Evolutionary conservation across 345 rosid genomes (phyloP).

Genomic region (Linum lewisii): DNA sequence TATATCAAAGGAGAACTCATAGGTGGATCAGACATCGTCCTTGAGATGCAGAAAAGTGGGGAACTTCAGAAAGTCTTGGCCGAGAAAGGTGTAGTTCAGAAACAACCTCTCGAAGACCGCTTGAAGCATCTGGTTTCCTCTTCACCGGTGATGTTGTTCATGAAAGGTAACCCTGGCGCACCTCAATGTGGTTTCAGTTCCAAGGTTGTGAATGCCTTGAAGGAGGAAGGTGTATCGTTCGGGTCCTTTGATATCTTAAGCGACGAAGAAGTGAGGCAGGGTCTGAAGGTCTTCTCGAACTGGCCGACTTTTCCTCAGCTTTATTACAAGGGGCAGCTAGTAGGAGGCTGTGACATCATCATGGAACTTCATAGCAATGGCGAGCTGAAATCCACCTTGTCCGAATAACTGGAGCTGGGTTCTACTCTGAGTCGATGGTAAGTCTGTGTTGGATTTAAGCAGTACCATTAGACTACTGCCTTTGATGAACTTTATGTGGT

Average conservation of each 20-base stretch:
- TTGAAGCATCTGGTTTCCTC: constrained; percentile 49
- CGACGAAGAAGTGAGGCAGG: constrained; percentile 92
- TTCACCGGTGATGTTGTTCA: constrained; percentile 81
- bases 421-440: no score
- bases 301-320: constrained; percentile 99
- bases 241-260: constrained; percentile 70
- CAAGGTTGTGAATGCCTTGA: constrained; percentile 72
- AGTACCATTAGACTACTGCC: neutral
- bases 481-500: no score
- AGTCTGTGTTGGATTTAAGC: neutral
- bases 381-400: constrained; percentile 70
- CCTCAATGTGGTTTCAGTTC: constrained; percentile 94
- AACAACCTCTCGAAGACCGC: constrained; percentile 53
- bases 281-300: constrained; percentile 71
- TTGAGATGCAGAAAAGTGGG: constrained; percentile 96
- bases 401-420: constrained; percentile 32
- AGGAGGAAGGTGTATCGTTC: constrained; percentile 57
- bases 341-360: constrained; percentile 92
- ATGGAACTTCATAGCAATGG: constrained; percentile 61
- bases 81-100: constrained; percentile 50
- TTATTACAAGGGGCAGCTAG: constrained; percentile 84
- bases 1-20: constrained; percentile 69
- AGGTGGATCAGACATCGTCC: constrained; percentile 86
- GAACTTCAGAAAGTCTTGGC: constrained; percentile 51
- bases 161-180: constrained; percentile 87